Conservation (phyloP, 345 rosid genomes). For the Atalantia buxifolia region DNA sequence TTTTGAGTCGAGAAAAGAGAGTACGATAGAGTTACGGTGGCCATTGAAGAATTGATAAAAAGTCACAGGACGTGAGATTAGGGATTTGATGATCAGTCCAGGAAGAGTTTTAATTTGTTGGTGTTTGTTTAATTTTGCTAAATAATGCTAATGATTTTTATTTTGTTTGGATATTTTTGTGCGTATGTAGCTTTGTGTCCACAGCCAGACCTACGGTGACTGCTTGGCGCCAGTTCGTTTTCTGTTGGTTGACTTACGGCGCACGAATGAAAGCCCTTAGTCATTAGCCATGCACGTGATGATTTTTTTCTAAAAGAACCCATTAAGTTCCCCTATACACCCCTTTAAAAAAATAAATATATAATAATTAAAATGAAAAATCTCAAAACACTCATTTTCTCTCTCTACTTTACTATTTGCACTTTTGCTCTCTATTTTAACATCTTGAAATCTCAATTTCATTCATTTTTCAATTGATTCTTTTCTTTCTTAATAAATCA, state of each 20-base stretch:
- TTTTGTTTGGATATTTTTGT: neutral
- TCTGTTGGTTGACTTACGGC: slow-evolving; percentile 28
- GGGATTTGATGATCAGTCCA: neutral
- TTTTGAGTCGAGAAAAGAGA: slow-evolving; percentile 30
- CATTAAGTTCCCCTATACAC: too few relatives aligned
- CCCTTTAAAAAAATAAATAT: too few relatives aligned
- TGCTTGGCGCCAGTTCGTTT: slow-evolving; percentile 47
- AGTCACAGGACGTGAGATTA: neutral
- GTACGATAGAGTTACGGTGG: slow-evolving; percentile 36
- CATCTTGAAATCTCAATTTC: too few relatives aligned
- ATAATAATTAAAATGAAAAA: too few relatives aligned
- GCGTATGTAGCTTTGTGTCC: slow-evolving; percentile 27
- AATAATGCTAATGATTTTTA: slow-evolving; percentile 7
- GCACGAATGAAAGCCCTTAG: too few relatives aligned
- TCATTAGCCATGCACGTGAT: neutral
- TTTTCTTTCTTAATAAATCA: too few relatives aligned
- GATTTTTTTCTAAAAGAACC: neutral
- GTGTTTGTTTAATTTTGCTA: neutral
- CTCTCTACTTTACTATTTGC: too few relatives aligned
- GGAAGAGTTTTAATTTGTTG: neutral
- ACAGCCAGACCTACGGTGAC: slow-evolving; percentile 35
- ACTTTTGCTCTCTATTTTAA: too few relatives aligned
- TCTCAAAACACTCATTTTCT: too few relatives aligned
- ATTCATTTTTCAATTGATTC: too few relatives aligned
- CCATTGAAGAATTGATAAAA: slow-evolving; percentile 25